These are phyloP conservation scores for Diplosphaera chodatii DNA, from an alignment of 139 green algal genomes.

Conservation along the genomic window DNA sequence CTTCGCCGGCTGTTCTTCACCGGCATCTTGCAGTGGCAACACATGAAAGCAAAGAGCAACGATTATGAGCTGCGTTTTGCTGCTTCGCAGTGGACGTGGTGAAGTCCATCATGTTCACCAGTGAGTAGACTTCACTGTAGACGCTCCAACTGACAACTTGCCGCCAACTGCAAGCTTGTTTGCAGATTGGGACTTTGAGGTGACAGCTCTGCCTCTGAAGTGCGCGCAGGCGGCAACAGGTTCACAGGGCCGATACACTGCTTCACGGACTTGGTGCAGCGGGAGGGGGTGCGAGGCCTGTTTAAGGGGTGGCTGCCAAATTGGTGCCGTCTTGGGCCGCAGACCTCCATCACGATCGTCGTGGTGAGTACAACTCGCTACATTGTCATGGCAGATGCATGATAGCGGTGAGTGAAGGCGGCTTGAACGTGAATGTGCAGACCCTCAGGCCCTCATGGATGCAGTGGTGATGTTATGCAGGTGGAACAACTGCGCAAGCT, in stretches of 20 bases:
- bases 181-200: no score
- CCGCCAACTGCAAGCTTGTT: no score
- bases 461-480: neutral
- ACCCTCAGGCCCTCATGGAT: no score
- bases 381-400: no score
- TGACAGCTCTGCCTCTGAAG: no score
- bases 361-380: no score
- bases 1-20: no score
- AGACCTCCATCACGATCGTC: slow-evolving; percentile 69
- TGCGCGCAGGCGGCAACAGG: slow-evolving; percentile 21
- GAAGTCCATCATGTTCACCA: slow-evolving; percentile 73
- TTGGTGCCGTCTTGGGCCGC: slow-evolving; percentile 58
- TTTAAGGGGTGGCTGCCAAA: slow-evolving; percentile 56
- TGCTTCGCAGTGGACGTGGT: slow-evolving; percentile 36
- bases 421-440: no score
- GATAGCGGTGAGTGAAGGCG: no score
- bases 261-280: slow-evolving; percentile 24
- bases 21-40: no score
- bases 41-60: no score
- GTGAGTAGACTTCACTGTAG: slow-evolving; percentile 3
- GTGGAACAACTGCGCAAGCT: neutral
- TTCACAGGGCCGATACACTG: slow-evolving; percentile 25
- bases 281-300: slow-evolving; percentile 39
- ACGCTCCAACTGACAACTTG: neutral
- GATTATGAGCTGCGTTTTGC: neutral